Evolutionary conservation across 2,329 filamentous ascomycete genomes (phyloP), one percentile per base, ranked within the genome.

Genomic region (Cordyceps fumosorosea): DNA sequence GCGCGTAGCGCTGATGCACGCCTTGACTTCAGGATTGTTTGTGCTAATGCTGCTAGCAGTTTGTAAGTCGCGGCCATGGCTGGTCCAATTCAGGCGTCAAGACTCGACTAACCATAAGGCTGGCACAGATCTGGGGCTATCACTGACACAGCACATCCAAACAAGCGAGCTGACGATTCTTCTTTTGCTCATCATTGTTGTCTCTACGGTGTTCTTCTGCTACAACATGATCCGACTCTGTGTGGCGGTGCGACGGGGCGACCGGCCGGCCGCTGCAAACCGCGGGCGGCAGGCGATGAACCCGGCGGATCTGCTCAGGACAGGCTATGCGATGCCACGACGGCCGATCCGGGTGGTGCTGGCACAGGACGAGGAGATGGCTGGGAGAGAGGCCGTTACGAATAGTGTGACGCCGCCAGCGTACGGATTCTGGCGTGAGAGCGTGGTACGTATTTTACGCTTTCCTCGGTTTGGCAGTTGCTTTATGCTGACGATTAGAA

Each of bases 401-500:
- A 76, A 77, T 48, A 86, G 86, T 67, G 66, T 81, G 22, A 84
- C 86, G 10, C 92, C 93, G 4, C 92, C 93, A 0, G 91, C 91
- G 2, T 96, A 96, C 71, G 92, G 92, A 0, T 77, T 91, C 1
- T 96, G 91, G 90, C 81, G 91, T 58, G 87, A 88, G 73, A 93
- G 89, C 69, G 90, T 95, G 74, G 88, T 90, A 81, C 74, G 87
- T 85, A 54, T 18, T 52, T 34, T 42, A 24, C 12, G 16, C 18
- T n/a, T 53, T 34, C 11, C 18, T 42, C 40, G 24, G 32, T 16
- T 20, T 22, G 3, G 40, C 8, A 18, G 4, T 40, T 45, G 20
- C 40, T 37, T 47, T n/a, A 26, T 12, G 18, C 65, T 70, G 56
- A 65, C n/a, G 45, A 18, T 6, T 5, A 55, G 24, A 68, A 89